Conservation (phyloP, 805 yeast genomes). For the Blastobotrys robertii region DNA sequence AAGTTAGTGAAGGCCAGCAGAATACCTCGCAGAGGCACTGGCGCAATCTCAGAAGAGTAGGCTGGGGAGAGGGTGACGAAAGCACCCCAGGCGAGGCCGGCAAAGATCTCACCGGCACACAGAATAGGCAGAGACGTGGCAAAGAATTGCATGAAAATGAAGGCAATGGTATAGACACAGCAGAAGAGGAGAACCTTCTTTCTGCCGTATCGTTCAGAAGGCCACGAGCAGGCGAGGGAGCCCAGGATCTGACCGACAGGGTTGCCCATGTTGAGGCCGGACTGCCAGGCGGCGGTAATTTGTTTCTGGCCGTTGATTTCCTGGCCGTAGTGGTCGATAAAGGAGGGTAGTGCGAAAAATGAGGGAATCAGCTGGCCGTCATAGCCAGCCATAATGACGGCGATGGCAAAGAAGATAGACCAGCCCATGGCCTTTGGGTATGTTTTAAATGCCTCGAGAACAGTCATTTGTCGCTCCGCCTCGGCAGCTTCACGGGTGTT, state of each 20-base stretch:
- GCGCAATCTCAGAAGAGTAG: constrained; percentile 52
- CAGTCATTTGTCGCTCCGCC: constrained; percentile 23
- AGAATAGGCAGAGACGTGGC: constrained; percentile 32
- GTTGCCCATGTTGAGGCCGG: constrained; percentile 21
- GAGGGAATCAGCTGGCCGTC: constrained; percentile 34
- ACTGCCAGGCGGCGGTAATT: constrained; percentile 24
- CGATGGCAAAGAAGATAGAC: constrained; percentile 36
- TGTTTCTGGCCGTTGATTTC: constrained; percentile 12
- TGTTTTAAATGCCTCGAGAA: constrained; percentile 29
- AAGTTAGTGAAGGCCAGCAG: constrained; percentile 44
- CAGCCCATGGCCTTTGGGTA: constrained; percentile 40
- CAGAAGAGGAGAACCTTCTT: constrained; percentile 33
- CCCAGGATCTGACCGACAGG: constrained; percentile 39
- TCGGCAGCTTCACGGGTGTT: constrained; percentile 14
- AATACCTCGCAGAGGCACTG: constrained; percentile 40
- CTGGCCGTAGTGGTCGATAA: constrained; percentile 35
- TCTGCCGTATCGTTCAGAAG: constrained; percentile 40
- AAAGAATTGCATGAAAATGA: constrained; percentile 43
- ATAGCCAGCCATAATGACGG: constrained; percentile 42
- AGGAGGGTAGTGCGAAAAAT: constrained; percentile 39
- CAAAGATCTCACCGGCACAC: constrained; percentile 31
- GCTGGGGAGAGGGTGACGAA: constrained; percentile 43
- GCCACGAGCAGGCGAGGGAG: constrained; percentile 34
- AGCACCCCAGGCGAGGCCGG: constrained; percentile 45
- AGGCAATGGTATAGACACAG: constrained; percentile 28